Evolutionary conservation across 2,329 filamentous ascomycete species (phyloP), one percentile per base, ranked within the genome.

Genomic region (Phialemonium atrogriseum): DNA sequence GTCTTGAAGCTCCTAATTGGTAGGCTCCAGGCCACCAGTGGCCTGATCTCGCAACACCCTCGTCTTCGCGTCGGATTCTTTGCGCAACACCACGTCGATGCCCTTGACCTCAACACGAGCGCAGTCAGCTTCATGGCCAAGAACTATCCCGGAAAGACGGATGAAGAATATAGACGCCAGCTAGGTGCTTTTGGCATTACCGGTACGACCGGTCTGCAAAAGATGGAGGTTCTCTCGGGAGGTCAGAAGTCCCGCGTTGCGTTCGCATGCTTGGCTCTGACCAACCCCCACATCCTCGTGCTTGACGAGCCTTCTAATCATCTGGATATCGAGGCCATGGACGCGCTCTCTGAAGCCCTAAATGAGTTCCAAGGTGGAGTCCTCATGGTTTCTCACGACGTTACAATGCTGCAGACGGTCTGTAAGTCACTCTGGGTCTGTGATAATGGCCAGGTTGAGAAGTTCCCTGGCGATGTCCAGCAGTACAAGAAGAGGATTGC

Each of bases 271-370:
- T 62, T 98, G 39, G 89, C 87, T 1, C 66, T 98, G 43, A 85
- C 80, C 29, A 94, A 96, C 59, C 91, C 91, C 12, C 91, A 98
- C 54, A 96, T 98, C 44, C 72, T 98, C 27, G 89, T 98, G 39
- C 83, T 98, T 30, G 91, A 98, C 72, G 91, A 98, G 60, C 91
- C 91, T 55, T 94, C 86, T 42, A 98, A 98, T 67, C 91, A 98
- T 60, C 68, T 98, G 49, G 91, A 98, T 75, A 96, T 98, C 47
- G 91, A 98, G 59, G 91, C 91, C 42, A 95, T 98, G 91, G 91
- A 98, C 57, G 89, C 91, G 9, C 68, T 98, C 32, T 80, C 85
- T 5, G 77, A 81, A 18, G 91, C 91, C 11, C 67, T 98, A 46
- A 73, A 77, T 46, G 75, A 80, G 42, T 98, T 96, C 64, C 74